A percentile compares a stretch with the other conserved stretches of the same genome.
Conservation (phyloP, 306 rosid genomes). For the Benincasa hispida region DNA sequence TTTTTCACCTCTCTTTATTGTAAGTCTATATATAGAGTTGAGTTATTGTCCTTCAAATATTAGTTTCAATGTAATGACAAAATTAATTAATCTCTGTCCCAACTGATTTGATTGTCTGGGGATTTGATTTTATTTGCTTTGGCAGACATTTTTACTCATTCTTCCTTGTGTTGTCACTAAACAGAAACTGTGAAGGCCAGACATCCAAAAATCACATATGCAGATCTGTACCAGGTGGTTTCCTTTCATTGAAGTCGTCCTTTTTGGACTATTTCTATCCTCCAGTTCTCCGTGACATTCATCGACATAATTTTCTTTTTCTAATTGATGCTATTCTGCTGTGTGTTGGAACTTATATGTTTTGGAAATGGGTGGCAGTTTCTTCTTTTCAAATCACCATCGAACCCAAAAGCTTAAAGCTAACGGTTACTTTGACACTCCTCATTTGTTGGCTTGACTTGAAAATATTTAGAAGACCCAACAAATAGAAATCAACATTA, state of each 20-base stretch:
- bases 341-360: background rate
- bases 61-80: background rate
- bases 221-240: conserved; percentile 71
- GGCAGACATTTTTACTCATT: background rate
- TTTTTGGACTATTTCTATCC: background rate
- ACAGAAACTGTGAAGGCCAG: conserved; percentile 63
- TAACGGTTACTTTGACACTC: too few species aligned
- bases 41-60: background rate
- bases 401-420: too few species aligned
- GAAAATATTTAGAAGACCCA: too few species aligned
- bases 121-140: background rate
- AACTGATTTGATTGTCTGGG: background rate
- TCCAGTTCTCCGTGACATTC: background rate
- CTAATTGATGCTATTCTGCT: background rate
- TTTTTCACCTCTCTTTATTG: background rate
- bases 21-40: background rate
- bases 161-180: conserved; percentile 5
- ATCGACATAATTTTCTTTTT: background rate
- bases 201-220: conserved; percentile 55
- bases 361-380: background rate
- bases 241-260: background rate
- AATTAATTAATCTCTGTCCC: background rate
- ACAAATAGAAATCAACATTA: too few species aligned
- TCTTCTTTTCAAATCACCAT: background rate
- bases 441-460: too few species aligned